phyloP scores from a whole-genome alignment of 805 yeast species.

The Hanseniaspora lindneri region DNA sequence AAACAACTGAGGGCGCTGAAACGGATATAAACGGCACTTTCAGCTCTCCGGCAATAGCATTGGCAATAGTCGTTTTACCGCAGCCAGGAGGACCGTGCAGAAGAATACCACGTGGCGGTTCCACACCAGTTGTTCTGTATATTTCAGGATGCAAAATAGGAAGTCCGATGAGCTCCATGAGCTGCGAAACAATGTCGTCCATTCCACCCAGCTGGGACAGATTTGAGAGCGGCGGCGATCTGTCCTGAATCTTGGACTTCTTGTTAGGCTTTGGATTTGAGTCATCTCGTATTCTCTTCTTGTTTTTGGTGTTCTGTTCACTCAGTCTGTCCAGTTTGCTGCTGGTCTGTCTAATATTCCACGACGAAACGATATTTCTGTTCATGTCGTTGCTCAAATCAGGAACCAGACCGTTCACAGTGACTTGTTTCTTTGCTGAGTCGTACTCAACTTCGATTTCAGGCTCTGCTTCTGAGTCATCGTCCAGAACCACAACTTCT shows the following conservation, averaged over 20 bases:
- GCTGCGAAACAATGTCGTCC: conserved; percentile 68
- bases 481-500: conserved; percentile 1
- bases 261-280: conserved; percentile 27
- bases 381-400: conserved; percentile 54
- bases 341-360: conserved; percentile 35
- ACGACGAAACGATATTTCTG: conserved; percentile 58
- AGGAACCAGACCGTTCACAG: conserved; percentile 43
- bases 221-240: conserved; percentile 57
- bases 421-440: conserved; percentile 17
- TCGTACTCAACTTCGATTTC: conserved; percentile 21
- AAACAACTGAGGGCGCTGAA: conserved; percentile 90
- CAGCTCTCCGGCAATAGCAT: conserved; percentile 88
- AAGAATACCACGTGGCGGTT: conserved; percentile 86
- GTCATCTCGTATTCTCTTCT: conserved; percentile 34
- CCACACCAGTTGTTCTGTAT: conserved; percentile 74
- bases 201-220: conserved; percentile 79
- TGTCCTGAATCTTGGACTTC: conserved; percentile 40
- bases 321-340: neutral
- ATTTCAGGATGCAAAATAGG: conserved; percentile 93
- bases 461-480: neutral
- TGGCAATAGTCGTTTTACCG: conserved; percentile 93
- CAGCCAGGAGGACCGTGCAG: conserved; percentile 99
- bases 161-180: conserved; percentile 81
- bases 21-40: conserved; percentile 84
- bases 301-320: conserved; percentile 7